Percentiles rank a stretch among this genome's conserved stretches.
Evolutionary conservation across 441 rosid species (phyloP).

Genomic region (Eutrema salsugineum): DNA sequence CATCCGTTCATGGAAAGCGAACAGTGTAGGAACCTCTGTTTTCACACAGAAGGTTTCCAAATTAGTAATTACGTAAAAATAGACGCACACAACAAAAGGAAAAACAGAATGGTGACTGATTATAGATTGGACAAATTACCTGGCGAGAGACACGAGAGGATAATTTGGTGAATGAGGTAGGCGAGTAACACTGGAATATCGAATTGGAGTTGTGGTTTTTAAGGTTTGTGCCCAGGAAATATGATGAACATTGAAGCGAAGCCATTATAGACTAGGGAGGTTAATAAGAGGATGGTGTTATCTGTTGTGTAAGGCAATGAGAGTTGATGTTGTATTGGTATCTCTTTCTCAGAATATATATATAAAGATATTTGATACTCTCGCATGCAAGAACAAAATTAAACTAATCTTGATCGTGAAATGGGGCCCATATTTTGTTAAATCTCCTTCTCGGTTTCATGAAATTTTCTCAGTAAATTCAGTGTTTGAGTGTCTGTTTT

Average conservation of each 20-base stretch:
- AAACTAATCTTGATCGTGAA: background rate
- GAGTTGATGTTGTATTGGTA: background rate
- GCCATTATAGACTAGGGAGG: constrained; percentile 11
- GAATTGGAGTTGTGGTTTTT: background rate
- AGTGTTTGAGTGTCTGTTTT: background rate
- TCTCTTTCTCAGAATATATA: background rate
- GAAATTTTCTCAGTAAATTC: background rate
- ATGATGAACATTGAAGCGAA: constrained; percentile 1
- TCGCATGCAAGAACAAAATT: background rate
- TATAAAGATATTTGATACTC: background rate
- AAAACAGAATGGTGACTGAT: background rate
- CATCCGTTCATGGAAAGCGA: constrained; percentile 59
- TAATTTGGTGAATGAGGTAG: background rate
- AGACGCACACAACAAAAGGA: background rate
- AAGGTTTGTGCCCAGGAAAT: constrained; percentile 14
- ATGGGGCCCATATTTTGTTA: background rate
- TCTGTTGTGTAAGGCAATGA: background rate
- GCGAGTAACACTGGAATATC: background rate
- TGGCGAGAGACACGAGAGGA: background rate
- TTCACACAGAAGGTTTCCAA: background rate
- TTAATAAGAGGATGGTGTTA: background rate
- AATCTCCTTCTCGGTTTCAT: background rate
- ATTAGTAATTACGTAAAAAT: background rate
- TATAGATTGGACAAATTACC: background rate
- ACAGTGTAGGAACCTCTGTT: constrained; percentile 11